Evolutionary conservation across 2,329 filamentous ascomycete genomes (phyloP).

Genomic region (Onygenales sp.): DNA sequence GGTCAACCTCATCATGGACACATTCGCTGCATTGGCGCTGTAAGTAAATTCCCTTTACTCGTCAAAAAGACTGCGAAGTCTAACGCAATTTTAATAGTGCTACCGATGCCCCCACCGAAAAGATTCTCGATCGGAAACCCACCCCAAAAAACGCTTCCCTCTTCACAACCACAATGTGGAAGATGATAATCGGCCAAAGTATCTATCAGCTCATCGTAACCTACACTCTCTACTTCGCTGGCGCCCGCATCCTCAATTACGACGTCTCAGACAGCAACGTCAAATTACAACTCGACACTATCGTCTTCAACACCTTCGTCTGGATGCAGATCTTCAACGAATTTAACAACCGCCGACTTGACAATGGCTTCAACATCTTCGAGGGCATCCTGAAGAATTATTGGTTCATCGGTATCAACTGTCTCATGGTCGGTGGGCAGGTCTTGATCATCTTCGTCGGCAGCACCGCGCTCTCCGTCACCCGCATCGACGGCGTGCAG

Average conservation of each 20-base stretch:
- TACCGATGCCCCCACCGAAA: conserved; percentile 78
- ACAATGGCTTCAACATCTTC: conserved; percentile 93
- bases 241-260: conserved; percentile 51
- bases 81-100: conserved; percentile 35
- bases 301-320: conserved; percentile 96
- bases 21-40: conserved; percentile 77
- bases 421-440: conserved; percentile 81
- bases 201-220: conserved; percentile 76
- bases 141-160: conserved; percentile 64
- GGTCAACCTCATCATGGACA: conserved; percentile 98
- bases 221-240: conserved; percentile 74
- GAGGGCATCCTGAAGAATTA: conserved; percentile 76
- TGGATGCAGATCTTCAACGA: conserved; percentile 99
- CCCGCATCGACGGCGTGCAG: conserved; percentile 58
- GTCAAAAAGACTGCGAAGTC: not conserved
- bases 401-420: conserved; percentile 81
- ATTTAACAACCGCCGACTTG: conserved; percentile 90
- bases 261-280: conserved; percentile 37
- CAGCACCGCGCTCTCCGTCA: conserved; percentile 68
- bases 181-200: conserved; percentile 94
- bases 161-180: conserved; percentile 93
- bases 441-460: conserved; percentile 84
- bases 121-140: conserved; percentile 70
- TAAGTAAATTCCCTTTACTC: conserved; percentile 11
- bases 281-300: conserved; percentile 54